phyloP scores from a whole-genome alignment of 2,329 filamentous ascomycete species.

The Aspergillus pseudotamarii region DNA sequence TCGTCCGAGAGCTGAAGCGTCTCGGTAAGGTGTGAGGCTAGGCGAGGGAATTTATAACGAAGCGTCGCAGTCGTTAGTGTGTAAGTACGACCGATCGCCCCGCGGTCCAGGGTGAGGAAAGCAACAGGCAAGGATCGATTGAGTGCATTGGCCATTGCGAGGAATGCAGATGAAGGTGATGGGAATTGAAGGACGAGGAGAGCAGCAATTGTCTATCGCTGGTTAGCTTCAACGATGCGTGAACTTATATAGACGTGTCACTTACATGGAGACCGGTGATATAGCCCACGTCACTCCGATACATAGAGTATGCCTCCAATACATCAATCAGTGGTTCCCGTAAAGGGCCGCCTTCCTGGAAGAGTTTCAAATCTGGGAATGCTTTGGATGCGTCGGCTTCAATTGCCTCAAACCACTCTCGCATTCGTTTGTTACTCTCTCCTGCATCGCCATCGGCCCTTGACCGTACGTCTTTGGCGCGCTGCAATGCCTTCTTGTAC shows the following conservation, averaged over 20 bases:
- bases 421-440: constrained; percentile 48
- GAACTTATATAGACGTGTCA: background rate
- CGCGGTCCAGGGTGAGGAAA: constrained; percentile 61
- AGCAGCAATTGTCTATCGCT: constrained; percentile 54
- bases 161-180: constrained; percentile 57
- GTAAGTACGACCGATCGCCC: constrained; percentile 60
- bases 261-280: constrained; percentile 60
- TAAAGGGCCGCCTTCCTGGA: constrained; percentile 56
- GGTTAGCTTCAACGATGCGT: background rate
- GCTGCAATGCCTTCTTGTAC: constrained; percentile 59
- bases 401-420: constrained; percentile 58
- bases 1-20: constrained; percentile 43
- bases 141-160: constrained; percentile 62
- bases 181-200: constrained; percentile 61
- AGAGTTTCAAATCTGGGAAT: constrained; percentile 63
- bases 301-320: constrained; percentile 64
- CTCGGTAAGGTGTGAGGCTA: constrained; percentile 56
- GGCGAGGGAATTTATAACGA: constrained; percentile 59
- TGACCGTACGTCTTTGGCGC: constrained; percentile 54
- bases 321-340: constrained; percentile 60
- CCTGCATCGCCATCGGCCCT: constrained; percentile 45
- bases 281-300: constrained; percentile 65
- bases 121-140: constrained; percentile 64
- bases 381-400: constrained; percentile 56
- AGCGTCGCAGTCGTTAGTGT: constrained; percentile 58